phyloP scores from a whole-genome alignment of 768 basidiomycete genomes.

The Tubosaeta sp. region DNA sequence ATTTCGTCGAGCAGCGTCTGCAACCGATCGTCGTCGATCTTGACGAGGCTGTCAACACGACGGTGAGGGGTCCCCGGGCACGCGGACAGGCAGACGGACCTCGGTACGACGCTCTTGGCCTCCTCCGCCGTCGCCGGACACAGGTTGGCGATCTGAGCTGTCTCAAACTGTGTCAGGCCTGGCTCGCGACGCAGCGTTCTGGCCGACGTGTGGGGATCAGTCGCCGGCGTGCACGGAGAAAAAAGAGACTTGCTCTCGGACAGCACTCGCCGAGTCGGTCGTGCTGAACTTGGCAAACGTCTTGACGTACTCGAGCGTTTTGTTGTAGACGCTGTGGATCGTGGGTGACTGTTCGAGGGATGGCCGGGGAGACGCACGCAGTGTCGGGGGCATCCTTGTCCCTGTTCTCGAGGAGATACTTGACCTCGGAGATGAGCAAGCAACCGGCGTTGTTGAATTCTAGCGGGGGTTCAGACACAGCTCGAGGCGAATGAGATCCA shows the following conservation, averaged over 20 bases:
- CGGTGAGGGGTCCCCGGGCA: too few species aligned
- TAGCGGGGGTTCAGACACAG: slow-evolving; percentile 23
- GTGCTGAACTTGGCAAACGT: slow-evolving; percentile 89
- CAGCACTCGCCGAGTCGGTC: slow-evolving; percentile 77
- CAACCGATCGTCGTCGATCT: slow-evolving; percentile 82
- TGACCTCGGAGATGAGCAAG: slow-evolving; percentile 88
- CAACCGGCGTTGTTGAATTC: slow-evolving; percentile 93
- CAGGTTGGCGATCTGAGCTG: slow-evolving; percentile 88
- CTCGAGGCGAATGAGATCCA: background rate
- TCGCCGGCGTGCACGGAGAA: background rate
- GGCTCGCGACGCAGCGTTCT: slow-evolving; percentile 70
- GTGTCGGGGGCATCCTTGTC: slow-evolving; percentile 88
- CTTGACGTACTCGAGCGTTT: slow-evolving; percentile 88
- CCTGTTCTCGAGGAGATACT: slow-evolving; percentile 82
- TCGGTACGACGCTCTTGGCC: slow-evolving; percentile 87
- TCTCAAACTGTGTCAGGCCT: slow-evolving; percentile 83
- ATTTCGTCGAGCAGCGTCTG: slow-evolving; percentile 84
- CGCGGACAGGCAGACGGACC: slow-evolving; percentile 52
- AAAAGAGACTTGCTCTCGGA: slow-evolving; percentile 66
- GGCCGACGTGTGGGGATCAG: background rate
- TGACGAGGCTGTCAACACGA: slow-evolving; percentile 52
- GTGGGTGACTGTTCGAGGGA: background rate
- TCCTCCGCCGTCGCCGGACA: slow-evolving; percentile 87
- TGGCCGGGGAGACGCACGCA: slow-evolving; percentile 45
- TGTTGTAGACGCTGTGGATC: slow-evolving; percentile 65